Conservation (phyloP, 164 flowering plant species). For the Pachysandra terminalis region DNA sequence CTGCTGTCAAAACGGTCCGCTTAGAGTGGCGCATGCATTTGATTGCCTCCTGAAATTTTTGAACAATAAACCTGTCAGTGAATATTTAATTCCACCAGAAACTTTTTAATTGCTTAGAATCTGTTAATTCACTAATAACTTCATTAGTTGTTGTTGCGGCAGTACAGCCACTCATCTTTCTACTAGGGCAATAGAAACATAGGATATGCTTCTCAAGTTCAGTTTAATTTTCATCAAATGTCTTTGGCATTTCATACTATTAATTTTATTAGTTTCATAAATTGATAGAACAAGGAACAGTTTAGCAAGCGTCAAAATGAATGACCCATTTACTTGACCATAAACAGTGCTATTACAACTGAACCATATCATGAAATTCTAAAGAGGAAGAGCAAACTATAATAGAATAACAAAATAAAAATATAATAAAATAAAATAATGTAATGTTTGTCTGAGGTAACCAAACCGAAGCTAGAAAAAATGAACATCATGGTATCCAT, state of each 20-base stretch:
- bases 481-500: background rate
- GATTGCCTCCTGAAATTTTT: constrained; percentile 38
- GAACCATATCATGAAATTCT: background rate
- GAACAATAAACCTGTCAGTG: background rate
- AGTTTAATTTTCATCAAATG: background rate
- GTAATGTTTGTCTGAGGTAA: too few relatives aligned
- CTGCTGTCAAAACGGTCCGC: constrained; percentile 32
- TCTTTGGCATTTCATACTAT: background rate
- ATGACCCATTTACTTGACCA: background rate
- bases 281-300: too few relatives aligned
- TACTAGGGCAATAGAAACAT: background rate
- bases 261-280: too few relatives aligned
- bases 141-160: background rate
- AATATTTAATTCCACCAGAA: background rate
- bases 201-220: background rate
- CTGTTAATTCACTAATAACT: background rate
- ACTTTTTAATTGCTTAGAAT: background rate
- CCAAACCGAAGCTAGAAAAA: background rate
- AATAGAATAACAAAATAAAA: too few relatives aligned
- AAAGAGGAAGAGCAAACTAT: background rate
- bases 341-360: background rate
- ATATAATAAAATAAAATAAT: too few relatives aligned
- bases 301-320: too few relatives aligned
- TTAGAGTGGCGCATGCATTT: constrained; percentile 95
- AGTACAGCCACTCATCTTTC: background rate